These are phyloP conservation scores for Omphalotus olearius DNA, from an alignment of 1,284 basidiomycete genomes.

Conservation along the genomic window DNA sequence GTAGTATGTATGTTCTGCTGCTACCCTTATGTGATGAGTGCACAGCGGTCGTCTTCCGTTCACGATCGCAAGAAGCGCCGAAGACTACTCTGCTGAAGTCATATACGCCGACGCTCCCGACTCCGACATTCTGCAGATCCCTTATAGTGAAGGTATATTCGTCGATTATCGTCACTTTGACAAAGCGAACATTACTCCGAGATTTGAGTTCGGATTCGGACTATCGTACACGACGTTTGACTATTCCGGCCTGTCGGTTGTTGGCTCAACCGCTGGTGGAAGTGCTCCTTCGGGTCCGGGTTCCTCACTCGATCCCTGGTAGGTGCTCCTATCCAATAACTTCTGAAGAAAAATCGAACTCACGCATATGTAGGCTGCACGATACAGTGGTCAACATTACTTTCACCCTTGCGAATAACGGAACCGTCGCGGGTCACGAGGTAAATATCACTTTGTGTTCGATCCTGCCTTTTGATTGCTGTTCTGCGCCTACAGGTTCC, in stretches of 20 bases:
- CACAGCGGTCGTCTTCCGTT: constrained; percentile 49
- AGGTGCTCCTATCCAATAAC: constrained; percentile 12
- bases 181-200: constrained; percentile 48
- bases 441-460: constrained; percentile 21
- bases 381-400: constrained; percentile 38
- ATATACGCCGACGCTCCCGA: constrained; percentile 26
- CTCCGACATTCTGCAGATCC: constrained; percentile 28
- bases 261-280: constrained; percentile 35
- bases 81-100: constrained; percentile 53
- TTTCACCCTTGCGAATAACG: constrained; percentile 43
- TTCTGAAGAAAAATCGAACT: neutral
- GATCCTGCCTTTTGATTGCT: constrained; percentile 3
- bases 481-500: constrained; percentile 31
- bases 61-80: constrained; percentile 54
- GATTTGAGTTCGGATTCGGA: constrained; percentile 69
- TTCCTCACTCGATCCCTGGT: constrained; percentile 45
- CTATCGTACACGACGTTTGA: constrained; percentile 66
- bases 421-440: constrained; percentile 43
- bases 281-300: constrained; percentile 36
- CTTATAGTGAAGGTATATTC: constrained; percentile 49
- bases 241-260: constrained; percentile 41
- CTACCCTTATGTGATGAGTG: constrained; percentile 6
- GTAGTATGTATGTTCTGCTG: constrained; percentile 31
- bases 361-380: constrained; percentile 34
- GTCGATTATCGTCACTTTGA: constrained; percentile 70